Conservation (phyloP, 192 early-diverging fungal genomes). For the Coemansia sp. region DNA sequence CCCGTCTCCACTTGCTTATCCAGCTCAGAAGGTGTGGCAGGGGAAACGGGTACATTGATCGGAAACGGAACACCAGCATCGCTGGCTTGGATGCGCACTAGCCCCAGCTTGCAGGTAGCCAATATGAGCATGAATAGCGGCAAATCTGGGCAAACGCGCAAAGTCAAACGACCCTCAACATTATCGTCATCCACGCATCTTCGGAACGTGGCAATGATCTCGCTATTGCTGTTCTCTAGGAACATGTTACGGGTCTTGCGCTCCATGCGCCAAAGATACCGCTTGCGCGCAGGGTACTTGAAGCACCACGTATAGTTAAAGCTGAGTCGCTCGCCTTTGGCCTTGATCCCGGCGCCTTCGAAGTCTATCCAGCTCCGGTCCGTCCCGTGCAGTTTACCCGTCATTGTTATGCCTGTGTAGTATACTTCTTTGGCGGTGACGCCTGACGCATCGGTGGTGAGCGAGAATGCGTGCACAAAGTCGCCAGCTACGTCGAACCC, state of each 20-base stretch:
- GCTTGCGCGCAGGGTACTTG: conserved; percentile 11
- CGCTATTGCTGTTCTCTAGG: conserved; percentile 10
- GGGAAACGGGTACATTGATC: not conserved
- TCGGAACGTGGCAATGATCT: conserved; percentile 13
- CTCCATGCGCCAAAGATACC: conserved; percentile 16
- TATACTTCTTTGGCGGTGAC: conserved; percentile 12
- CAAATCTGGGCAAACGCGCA: conserved; percentile 11
- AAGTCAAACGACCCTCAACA: conserved; percentile 11
- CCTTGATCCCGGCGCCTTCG: conserved; percentile 2
- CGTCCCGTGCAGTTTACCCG: conserved; percentile 3
- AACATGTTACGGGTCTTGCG: conserved; percentile 10
- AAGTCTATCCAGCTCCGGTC: conserved; percentile 20
- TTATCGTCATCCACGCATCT: conserved; percentile 8
- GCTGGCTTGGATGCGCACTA: conserved; percentile 18
- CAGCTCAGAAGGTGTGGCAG: not conserved
- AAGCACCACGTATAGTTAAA: conserved; percentile 19
- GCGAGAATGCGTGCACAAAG: conserved; percentile 12
- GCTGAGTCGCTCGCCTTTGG: conserved; percentile 20
- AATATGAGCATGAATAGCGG: conserved; percentile 19
- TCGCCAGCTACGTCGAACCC: conserved; percentile 14
- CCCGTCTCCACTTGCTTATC: not conserved
- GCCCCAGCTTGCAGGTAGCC: conserved; percentile 13
- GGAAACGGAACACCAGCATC: conserved; percentile 12
- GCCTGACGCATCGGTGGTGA: conserved; percentile 7
- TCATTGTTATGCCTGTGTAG: conserved; percentile 19